These are phyloP conservation scores for Pythium guiyangense DNA, from an alignment of 352 stramenopile genomes.

Conservation along the genomic window DNA sequence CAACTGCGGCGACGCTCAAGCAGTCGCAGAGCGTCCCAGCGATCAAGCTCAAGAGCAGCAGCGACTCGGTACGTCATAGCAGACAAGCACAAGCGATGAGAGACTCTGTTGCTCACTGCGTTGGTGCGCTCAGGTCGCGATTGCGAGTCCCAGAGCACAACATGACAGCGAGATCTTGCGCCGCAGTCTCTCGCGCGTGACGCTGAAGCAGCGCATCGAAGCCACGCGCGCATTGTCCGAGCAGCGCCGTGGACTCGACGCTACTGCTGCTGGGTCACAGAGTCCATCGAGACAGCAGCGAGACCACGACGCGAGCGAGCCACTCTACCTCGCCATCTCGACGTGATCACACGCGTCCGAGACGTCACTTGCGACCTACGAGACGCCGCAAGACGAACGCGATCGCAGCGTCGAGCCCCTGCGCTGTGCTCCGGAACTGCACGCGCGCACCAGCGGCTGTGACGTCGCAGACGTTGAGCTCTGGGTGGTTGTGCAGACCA, in stretches of 20 bases:
- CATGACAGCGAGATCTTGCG: slow-evolving; percentile 45
- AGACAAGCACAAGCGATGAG: too few species aligned
- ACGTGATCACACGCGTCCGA: too few species aligned
- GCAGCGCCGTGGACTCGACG: background rate
- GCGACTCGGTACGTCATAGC: slow-evolving; percentile 2
- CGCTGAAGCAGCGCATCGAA: slow-evolving; percentile 45
- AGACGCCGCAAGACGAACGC: slow-evolving; percentile 39
- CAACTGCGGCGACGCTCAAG: background rate
- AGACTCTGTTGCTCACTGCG: too few species aligned
- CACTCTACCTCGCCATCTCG: slow-evolving; percentile 57
- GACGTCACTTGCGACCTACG: slow-evolving; percentile 10
- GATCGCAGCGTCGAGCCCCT: slow-evolving; percentile 50
- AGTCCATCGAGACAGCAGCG: slow-evolving; percentile 1
- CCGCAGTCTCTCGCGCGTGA: slow-evolving; percentile 56
- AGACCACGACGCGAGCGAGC: slow-evolving; percentile 14
- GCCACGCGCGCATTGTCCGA: slow-evolving; percentile 2
- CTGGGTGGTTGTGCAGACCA: slow-evolving; percentile 41
- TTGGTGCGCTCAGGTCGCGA: slow-evolving; percentile 5
- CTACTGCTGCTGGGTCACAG: too few species aligned
- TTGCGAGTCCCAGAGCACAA: background rate
- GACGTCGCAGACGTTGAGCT: slow-evolving; percentile 51
- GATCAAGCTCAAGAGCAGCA: slow-evolving; percentile 13
- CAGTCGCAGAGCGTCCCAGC: slow-evolving; percentile 18
- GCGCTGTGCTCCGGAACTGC: slow-evolving; percentile 51
- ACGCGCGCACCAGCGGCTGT: slow-evolving; percentile 34